These are phyloP conservation scores for Ophiostoma triangulosporum DNA, from an alignment of 2,329 filamentous ascomycete species.

Conservation along the genomic window DNA sequence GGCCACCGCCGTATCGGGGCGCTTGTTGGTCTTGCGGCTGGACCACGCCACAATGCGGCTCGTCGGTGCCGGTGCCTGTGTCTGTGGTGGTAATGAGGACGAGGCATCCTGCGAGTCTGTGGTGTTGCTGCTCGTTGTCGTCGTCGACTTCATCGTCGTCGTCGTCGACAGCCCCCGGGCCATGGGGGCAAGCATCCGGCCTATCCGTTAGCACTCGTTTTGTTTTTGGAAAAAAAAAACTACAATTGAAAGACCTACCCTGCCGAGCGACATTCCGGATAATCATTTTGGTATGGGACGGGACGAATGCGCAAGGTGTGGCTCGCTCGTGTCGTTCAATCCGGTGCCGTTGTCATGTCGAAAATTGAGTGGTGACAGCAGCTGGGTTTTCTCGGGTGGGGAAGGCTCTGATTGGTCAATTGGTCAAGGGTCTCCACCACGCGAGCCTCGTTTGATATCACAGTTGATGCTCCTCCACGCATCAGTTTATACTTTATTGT, in stretches of 20 bases:
- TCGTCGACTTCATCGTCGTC: conserved; percentile 15
- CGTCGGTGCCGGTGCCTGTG: neutral
- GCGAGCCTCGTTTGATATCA: neutral
- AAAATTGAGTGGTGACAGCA: neutral
- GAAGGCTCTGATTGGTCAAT: neutral
- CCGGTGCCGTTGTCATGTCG: neutral
- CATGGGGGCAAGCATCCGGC: conserved; percentile 22
- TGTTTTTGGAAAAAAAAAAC: neutral
- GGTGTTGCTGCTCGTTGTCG: neutral
- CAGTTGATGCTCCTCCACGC: too few relatives aligned
- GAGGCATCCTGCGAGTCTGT: neutral
- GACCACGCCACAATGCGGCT: neutral
- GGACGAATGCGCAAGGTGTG: neutral
- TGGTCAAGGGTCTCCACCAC: too few relatives aligned
- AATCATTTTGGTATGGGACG: conserved; percentile 33
- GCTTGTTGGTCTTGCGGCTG: neutral
- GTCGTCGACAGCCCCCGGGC: conserved; percentile 12
- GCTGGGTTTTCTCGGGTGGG: neutral
- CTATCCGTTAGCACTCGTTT: conserved; percentile 20
- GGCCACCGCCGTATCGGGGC: conserved; percentile 19
- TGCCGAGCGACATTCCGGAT: conserved; percentile 41
- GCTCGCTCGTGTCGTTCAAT: neutral
- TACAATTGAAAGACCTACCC: conserved; percentile 25
- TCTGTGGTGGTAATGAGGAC: neutral
- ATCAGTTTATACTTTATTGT: too few relatives aligned